Evolutionary conservation across 2,329 filamentous ascomycete genomes (phyloP).

Genomic region (Exophiala spinifera): DNA sequence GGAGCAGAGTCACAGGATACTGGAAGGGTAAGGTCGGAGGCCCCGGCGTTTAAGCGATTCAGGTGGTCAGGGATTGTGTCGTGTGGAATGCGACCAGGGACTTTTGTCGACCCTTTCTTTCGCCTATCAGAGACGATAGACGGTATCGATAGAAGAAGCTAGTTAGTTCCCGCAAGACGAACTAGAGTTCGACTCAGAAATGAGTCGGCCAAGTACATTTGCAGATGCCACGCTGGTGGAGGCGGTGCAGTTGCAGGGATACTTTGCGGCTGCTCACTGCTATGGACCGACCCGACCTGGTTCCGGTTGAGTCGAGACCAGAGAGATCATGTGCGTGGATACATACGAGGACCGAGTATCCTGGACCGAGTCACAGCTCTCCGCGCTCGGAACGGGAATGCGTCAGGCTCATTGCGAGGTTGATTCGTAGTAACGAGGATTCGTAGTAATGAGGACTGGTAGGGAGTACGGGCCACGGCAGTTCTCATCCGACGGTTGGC

Average conservation of each 20-base stretch:
- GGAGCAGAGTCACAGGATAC: not conserved
- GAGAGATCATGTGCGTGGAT: too few relatives aligned
- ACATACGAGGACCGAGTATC: too few relatives aligned
- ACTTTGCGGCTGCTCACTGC: not conserved
- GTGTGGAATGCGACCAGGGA: not conserved
- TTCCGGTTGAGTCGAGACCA: not conserved
- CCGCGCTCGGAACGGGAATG: too few relatives aligned
- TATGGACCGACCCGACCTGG: not conserved
- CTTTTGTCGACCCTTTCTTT: not conserved
- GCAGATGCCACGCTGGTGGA: not conserved
- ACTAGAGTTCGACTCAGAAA: not conserved
- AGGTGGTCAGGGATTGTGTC: not conserved
- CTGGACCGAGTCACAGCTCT: too few relatives aligned
- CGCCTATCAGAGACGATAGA: not conserved
- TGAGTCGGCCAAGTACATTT: not conserved
- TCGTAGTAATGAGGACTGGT: too few relatives aligned
- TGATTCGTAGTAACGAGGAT: too few relatives aligned
- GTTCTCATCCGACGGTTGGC: too few relatives aligned
- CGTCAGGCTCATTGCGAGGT: too few relatives aligned
- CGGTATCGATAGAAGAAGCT: not conserved
- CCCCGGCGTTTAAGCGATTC: not conserved
- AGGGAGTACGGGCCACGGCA: too few relatives aligned
- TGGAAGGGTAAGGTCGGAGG: not conserved
- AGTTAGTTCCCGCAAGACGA: not conserved
- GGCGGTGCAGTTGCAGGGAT: slow-evolving; percentile 7